Conservation (phyloP, 331 rosid genomes). For the Spiraea crenata region DNA sequence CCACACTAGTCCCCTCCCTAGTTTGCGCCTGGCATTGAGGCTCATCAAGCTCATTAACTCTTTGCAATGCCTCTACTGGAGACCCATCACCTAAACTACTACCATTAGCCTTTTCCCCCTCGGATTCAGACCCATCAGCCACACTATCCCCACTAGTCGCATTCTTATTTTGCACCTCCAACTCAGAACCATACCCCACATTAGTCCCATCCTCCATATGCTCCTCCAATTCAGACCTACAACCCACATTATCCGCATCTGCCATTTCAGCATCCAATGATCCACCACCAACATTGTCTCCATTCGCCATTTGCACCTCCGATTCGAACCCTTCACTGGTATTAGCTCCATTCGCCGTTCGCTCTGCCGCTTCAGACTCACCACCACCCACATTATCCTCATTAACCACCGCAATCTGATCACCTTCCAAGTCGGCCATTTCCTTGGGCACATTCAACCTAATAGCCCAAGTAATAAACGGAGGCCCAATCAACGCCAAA, state of each 20-base stretch:
- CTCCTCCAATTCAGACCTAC: background rate
- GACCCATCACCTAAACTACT: background rate
- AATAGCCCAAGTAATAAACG: slow-evolving; percentile 41
- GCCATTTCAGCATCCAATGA: background rate
- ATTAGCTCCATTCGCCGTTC: background rate
- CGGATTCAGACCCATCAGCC: background rate
- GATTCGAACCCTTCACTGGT: background rate
- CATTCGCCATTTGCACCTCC: background rate
- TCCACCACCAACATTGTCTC: background rate
- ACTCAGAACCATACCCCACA: background rate
- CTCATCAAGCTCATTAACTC: background rate
- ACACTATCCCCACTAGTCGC: background rate
- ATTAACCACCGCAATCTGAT: background rate
- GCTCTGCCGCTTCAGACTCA: background rate
- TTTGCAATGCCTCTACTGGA: background rate
- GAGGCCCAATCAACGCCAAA: slow-evolving; percentile 48
- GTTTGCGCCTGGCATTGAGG: background rate
- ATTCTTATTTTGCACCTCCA: background rate
- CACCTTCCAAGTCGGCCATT: slow-evolving; percentile 4
- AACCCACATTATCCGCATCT: background rate
- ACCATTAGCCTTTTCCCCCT: background rate
- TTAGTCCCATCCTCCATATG: background rate
- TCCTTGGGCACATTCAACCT: slow-evolving; percentile 15
- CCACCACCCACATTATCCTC: background rate
- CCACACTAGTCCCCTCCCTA: background rate